Evolutionary conservation across 176 grass and related monocot genomes (phyloP).

Genomic region (Musa acuminata): DNA sequence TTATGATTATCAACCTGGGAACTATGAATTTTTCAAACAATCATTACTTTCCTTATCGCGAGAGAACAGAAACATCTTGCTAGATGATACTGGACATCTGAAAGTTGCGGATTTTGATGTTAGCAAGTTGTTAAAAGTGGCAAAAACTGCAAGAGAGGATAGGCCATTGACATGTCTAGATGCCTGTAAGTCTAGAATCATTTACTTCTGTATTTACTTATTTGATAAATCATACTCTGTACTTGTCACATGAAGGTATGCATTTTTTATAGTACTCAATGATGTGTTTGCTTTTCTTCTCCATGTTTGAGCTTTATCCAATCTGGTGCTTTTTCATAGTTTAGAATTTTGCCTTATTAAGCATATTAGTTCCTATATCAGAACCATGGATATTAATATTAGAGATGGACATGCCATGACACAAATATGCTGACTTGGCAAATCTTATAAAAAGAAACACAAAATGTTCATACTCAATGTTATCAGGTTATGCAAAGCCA

Average conservation of each 20-base stretch:
- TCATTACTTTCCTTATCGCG: conserved; percentile 13
- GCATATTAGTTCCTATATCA: neutral
- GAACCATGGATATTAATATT: no score
- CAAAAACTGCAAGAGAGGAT: conserved; percentile 62
- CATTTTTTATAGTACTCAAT: neutral
- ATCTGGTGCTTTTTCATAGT: neutral
- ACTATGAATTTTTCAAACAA: neutral
- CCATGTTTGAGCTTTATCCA: neutral
- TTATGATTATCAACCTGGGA: neutral
- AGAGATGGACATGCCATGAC: no score
- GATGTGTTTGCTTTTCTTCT: neutral
- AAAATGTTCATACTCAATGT: no score
- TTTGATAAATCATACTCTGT: neutral
- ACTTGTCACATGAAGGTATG: neutral
- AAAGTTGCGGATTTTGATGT: conserved; percentile 98
- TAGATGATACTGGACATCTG: conserved; percentile 88
- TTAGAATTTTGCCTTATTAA: neutral
- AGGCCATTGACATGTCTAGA: conserved; percentile 46
- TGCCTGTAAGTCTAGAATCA: conserved; percentile 50
- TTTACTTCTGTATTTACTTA: neutral
- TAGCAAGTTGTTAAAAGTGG: conserved; percentile 81
- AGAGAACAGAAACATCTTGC: conserved; percentile 82
- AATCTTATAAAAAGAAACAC: no score
- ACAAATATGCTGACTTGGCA: no score
- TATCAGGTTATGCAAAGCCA: no score